These are phyloP conservation scores for Oxyria digyna DNA, from an alignment of 148 eudicot genomes.

Conservation along the genomic window DNA sequence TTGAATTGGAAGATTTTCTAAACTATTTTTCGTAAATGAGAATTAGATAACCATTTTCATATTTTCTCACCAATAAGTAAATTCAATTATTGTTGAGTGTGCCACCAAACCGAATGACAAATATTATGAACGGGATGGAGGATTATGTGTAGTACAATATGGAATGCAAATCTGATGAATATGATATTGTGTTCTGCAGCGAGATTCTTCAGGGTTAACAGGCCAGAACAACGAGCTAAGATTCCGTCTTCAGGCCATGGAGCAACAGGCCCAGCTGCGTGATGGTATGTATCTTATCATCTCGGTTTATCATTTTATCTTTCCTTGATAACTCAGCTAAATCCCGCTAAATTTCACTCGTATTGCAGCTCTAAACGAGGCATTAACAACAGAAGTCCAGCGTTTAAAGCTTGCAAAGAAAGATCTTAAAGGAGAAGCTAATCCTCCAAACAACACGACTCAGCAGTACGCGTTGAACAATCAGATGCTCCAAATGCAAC, in stretches of 20 bases:
- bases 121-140: no score
- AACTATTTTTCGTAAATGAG: no score
- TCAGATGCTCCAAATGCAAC: not conserved
- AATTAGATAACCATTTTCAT: no score
- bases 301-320: no score
- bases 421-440: slow-evolving; percentile 20
- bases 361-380: slow-evolving; percentile 75
- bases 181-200: slow-evolving; percentile 7
- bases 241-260: slow-evolving; percentile 24
- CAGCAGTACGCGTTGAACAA: not conserved
- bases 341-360: not conserved
- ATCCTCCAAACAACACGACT: not conserved
- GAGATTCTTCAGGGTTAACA: slow-evolving; percentile 9
- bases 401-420: slow-evolving; percentile 72
- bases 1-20: no score
- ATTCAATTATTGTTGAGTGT: no score
- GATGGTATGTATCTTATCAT: slow-evolving; percentile 14
- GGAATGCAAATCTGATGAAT: not conserved
- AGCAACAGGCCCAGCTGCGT: slow-evolving; percentile 25
- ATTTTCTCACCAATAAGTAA: no score
- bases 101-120: no score
- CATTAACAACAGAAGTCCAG: slow-evolving; percentile 80
- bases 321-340: no score
- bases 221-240: slow-evolving; percentile 20
- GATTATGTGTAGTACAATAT: no score